Percentiles rank a stretch among this genome's conserved stretches.
These are phyloP conservation scores for Saksenaea oblongispora DNA, from an alignment of 371 early-diverging fungal species.

Conservation along the genomic window DNA sequence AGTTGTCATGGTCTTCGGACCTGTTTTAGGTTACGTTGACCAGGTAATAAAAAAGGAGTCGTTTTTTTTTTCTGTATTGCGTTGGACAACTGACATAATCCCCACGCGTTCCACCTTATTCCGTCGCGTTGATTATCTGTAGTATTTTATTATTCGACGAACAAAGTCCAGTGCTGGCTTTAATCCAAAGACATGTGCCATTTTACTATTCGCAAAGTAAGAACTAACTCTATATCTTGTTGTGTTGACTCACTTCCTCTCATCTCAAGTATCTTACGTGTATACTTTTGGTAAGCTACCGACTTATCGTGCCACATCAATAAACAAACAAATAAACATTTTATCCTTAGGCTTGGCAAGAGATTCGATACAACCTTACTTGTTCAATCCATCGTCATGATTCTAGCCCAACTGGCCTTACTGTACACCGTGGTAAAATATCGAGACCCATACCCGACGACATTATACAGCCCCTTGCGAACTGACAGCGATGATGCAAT, in stretches of 20 bases:
- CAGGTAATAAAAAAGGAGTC: conserved; percentile 11
- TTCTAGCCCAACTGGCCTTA: conserved; percentile 54
- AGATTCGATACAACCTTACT: conserved; percentile 61
- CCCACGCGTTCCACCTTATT: background rate
- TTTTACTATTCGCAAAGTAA: conserved; percentile 31
- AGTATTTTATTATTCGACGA: conserved; percentile 25
- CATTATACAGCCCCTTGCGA: conserved; percentile 15
- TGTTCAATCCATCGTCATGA: conserved; percentile 64
- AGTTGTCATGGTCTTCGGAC: conserved; percentile 24
- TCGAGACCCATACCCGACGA: conserved; percentile 2
- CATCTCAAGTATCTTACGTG: conserved; percentile 14
- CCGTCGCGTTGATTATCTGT: background rate
- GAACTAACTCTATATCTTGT: background rate
- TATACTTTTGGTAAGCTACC: conserved; percentile 22
- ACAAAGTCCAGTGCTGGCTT: conserved; percentile 29
- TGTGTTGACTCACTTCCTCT: background rate
- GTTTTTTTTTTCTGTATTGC: background rate
- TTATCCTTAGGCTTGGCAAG: conserved; percentile 43
- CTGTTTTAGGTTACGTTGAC: conserved; percentile 28
- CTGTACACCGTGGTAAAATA: conserved; percentile 47
- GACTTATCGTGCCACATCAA: background rate
- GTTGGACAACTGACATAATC: background rate
- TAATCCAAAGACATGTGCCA: conserved; percentile 28
- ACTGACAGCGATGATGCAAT: conserved; percentile 17
- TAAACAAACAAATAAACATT: background rate